A percentile compares a stretch with the other conserved stretches of the same genome.
Evolutionary conservation across 2,329 filamentous ascomycete genomes (phyloP).

Genomic region (Ascochyta rabiei): DNA sequence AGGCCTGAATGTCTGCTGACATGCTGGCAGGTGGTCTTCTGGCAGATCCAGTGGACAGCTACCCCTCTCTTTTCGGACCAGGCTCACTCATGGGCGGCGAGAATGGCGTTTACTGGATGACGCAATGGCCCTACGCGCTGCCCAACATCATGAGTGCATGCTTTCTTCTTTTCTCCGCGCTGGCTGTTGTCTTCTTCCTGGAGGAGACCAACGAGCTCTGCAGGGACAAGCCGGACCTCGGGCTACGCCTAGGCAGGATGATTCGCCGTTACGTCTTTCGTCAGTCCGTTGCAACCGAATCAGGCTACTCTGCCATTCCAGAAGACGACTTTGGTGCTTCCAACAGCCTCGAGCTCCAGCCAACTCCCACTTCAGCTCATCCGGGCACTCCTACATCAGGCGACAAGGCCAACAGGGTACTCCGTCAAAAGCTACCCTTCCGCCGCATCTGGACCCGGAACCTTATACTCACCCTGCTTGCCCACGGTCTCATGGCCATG

Average conservation of each 20-base stretch:
- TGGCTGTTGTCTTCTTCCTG: conserved; percentile 66
- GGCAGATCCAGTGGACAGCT: conserved; percentile 67
- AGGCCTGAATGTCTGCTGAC: conserved; percentile 18
- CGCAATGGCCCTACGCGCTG: conserved; percentile 69
- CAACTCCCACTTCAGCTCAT: conserved; percentile 34
- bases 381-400: conserved; percentile 1
- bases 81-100: conserved; percentile 62
- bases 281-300: conserved; percentile 20
- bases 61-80: conserved; percentile 68
- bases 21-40: conserved; percentile 65
- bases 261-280: conserved; percentile 45
- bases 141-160: conserved; percentile 70
- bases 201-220: conserved; percentile 62
- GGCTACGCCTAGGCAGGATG: conserved; percentile 49
- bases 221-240: conserved; percentile 50
- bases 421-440: conserved; percentile 51
- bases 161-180: conserved; percentile 62
- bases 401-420: conserved; percentile 19
- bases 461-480: conserved; percentile 51
- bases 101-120: conserved; percentile 68
- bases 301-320: conserved; percentile 42
- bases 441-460: conserved; percentile 55
- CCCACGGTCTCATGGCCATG: conserved; percentile 54
- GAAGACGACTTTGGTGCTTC: conserved; percentile 35
- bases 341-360: conserved; percentile 35